Base-by-base conservation (phyloP, 805 yeast species). In the Kluyveromyces aestuarii region DNA sequence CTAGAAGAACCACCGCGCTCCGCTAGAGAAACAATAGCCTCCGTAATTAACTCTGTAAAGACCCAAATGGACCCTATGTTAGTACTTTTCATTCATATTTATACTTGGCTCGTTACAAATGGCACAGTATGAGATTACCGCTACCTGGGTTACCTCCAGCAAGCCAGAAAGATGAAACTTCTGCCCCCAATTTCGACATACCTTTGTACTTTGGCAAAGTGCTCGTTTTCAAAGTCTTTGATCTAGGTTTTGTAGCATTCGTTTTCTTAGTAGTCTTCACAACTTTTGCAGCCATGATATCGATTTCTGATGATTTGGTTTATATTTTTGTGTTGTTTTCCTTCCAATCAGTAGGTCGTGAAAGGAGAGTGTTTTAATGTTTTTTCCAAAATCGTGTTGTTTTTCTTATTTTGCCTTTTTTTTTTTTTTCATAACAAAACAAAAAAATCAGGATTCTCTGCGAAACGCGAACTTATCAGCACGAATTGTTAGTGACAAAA, bases 1-100 rank as follows among this genome's bases (percentile, higher is more conserved):
- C 96, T 90, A 59, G 89, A 63, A 6, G 88, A 80, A 48, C 96
- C 96, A 52, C 77, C 84, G 70, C 95, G 81, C 62, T 85, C 90
- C 60, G 84, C 84, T 61, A 87, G 75, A 45, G 84, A 73, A 38
- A 73, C 62, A 54, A 87, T 73, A 45, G 91, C 95, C 51, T 83
- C 79, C 37, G 63, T 60, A 50, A 73, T 70, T 55, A 67, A 55
- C 11, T 59, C 63, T 55, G 43, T 21, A 44, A 33, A 37, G 49
- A 30, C 35, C 35, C 14, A 30, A 30, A 30, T 30, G 11, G 35
- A 13, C 4, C 7, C 35, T 13, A 30, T 30, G 35, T 30, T 30
- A 30, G 35, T 30, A 30, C 14, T 13, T 13, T 30, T 11, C 14
- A 30, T 30, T 13, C 35, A 30, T 2, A 30, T 13, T 11, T 10